Evolutionary conservation across 192 early-diverging fungal genomes (phyloP).

Genomic region (Entrophospora sp.): DNA sequence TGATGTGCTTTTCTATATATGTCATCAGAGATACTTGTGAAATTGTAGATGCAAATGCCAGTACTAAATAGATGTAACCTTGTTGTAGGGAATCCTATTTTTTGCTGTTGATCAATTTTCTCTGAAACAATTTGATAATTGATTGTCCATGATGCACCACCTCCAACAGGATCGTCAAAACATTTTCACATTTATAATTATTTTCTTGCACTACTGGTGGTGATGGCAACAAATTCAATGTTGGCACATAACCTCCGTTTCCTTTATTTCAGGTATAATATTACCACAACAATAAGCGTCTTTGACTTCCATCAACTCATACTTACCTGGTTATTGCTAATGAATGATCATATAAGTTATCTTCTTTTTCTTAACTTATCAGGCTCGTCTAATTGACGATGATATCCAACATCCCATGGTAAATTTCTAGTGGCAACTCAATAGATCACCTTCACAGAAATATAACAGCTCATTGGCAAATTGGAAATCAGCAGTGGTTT

Average conservation of each 20-base stretch:
- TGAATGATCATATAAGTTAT: constrained; percentile 23
- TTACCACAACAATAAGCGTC: constrained; percentile 35
- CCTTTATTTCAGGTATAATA: constrained; percentile 19
- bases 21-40: constrained; percentile 31
- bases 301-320: constrained; percentile 31
- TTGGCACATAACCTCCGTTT: constrained; percentile 26
- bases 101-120: not conserved
- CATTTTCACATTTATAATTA: constrained; percentile 21
- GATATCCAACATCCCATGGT: constrained; percentile 33
- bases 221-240: constrained; percentile 8
- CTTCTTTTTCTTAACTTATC: not conserved
- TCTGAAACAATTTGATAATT: not conserved
- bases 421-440: constrained; percentile 31
- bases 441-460: constrained; percentile 26
- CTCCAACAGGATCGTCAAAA: constrained; percentile 29
- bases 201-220: not conserved
- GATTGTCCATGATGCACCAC: constrained; percentile 16
- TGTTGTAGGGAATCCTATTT: constrained; percentile 17
- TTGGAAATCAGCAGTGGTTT: constrained; percentile 35
- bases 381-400: constrained; percentile 11
- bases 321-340: constrained; percentile 28
- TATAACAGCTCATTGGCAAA: not conserved
- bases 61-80: constrained; percentile 30
- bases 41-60: constrained; percentile 24
- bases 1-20: constrained; percentile 22